A percentile compares a stretch with the other conserved stretches of the same genome.
phyloP scores from a whole-genome alignment of 2,329 filamentous ascomycete species.

The Colletotrichum tabaci region DNA sequence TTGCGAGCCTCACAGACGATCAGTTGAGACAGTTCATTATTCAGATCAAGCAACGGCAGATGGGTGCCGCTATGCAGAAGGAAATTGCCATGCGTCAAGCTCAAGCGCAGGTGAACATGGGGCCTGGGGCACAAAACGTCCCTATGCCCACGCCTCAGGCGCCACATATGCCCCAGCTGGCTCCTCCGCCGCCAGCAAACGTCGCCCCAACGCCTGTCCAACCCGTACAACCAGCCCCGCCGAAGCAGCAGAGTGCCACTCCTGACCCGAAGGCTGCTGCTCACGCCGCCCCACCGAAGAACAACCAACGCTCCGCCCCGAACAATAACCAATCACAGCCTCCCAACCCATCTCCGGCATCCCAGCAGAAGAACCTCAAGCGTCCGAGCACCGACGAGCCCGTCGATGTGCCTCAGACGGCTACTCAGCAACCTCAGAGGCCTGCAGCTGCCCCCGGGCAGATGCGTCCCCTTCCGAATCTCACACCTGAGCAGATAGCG shows the following conservation, averaged over 20 bases:
- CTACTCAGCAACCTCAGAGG: constrained; percentile 40
- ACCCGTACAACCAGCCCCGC: constrained; percentile 21
- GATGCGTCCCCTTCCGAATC: constrained; percentile 44
- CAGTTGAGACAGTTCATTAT: constrained; percentile 43
- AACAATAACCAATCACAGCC: constrained; percentile 54
- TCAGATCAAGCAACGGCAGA: constrained; percentile 34
- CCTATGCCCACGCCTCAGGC: constrained; percentile 24
- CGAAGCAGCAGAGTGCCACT: constrained; percentile 41
- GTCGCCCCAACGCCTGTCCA: constrained; percentile 24
- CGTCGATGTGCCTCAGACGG: constrained; percentile 44
- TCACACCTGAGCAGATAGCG: constrained; percentile 57
- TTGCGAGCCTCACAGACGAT: constrained; percentile 44
- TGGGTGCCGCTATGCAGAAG: constrained; percentile 41
- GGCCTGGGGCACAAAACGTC: constrained; percentile 9
- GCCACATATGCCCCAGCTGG: constrained; percentile 31
- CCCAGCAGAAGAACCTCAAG: constrained; percentile 64
- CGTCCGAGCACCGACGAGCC: constrained; percentile 64
- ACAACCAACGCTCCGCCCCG: constrained; percentile 49
- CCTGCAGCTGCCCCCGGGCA: constrained; percentile 17
- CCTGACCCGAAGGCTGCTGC: constrained; percentile 43
- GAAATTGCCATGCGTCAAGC: constrained; percentile 39
- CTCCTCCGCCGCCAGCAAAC: constrained; percentile 18
- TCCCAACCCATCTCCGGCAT: constrained; percentile 56
- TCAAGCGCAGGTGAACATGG: constrained; percentile 23
- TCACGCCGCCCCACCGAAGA: constrained; percentile 40